Percentiles rank a stretch among this genome's conserved stretches.
These are phyloP conservation scores for Xylaria acuta DNA, from an alignment of 495 filamentous ascomycete genomes.

Conservation along the genomic window DNA sequence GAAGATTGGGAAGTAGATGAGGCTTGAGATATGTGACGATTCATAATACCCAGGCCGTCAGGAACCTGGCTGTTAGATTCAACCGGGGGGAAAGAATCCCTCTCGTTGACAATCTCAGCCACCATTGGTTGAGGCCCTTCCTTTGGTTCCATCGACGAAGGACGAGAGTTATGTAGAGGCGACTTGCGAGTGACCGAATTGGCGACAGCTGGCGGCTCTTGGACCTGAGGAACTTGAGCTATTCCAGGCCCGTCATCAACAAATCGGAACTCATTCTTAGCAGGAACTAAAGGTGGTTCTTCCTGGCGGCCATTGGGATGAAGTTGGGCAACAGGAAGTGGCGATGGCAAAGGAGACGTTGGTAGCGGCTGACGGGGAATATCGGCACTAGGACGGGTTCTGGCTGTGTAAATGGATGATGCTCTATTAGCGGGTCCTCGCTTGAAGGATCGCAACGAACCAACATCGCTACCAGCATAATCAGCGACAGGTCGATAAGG, in stretches of 20 bases:
- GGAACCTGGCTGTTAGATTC: slow-evolving; percentile 5
- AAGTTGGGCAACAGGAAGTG: slow-evolving; percentile 38
- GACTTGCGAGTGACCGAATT: slow-evolving; percentile 34
- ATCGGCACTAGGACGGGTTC: slow-evolving; percentile 37
- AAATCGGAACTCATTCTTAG: slow-evolving; percentile 40
- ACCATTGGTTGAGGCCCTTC: slow-evolving; percentile 27
- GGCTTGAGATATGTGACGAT: slow-evolving; percentile 28
- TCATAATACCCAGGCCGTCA: slow-evolving; percentile 29
- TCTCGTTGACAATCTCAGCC: slow-evolving; percentile 23
- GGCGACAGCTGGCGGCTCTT: slow-evolving; percentile 46
- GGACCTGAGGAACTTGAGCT: slow-evolving; percentile 41
- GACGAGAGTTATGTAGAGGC: slow-evolving; percentile 29
- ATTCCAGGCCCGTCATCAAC: slow-evolving; percentile 41
- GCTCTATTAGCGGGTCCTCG: slow-evolving; percentile 56
- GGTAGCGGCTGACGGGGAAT: slow-evolving; percentile 30
- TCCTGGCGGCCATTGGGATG: slow-evolving; percentile 21
- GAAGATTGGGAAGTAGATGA: slow-evolving; percentile 14
- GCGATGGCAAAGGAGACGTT: slow-evolving; percentile 33
- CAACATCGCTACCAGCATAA: slow-evolving; percentile 63
- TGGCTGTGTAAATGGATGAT: slow-evolving; percentile 68
- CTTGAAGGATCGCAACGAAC: slow-evolving; percentile 63
- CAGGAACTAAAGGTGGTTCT: slow-evolving; percentile 22
- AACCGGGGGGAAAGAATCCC: slow-evolving; percentile 24
- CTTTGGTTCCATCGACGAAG: slow-evolving; percentile 31
- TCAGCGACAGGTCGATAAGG: slow-evolving; percentile 78